Conservation (phyloP, 2,329 filamentous ascomycete species). For the Hypoxylon sp. region DNA sequence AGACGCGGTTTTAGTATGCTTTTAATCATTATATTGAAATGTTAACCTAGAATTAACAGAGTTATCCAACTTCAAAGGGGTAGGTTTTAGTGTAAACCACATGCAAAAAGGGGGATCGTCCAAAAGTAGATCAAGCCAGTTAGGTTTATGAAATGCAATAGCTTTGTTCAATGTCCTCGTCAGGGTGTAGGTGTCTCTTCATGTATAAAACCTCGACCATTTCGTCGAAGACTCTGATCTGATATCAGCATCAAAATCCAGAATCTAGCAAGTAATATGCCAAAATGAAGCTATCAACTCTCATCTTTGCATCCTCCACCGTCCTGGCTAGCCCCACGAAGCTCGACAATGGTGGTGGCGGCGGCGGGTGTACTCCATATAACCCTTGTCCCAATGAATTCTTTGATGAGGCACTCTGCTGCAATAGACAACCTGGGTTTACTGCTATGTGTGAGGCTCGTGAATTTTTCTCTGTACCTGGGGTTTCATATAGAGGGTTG, state of each 20-base stretch:
- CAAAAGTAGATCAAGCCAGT: too few species aligned
- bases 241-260: conserved; percentile 29
- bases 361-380: conserved; percentile 45
- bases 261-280: conserved; percentile 30
- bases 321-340: conserved; percentile 39
- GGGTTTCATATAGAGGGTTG: too few species aligned
- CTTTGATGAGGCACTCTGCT: too few species aligned
- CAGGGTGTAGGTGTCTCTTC: conserved; percentile 15
- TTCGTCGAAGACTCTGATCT: conserved; percentile 24
- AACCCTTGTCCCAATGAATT: conserved; percentile 51
- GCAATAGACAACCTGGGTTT: too few species aligned
- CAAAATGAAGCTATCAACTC: conserved; percentile 44
- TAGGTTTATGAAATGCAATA: conserved; percentile 40
- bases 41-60: too few species aligned
- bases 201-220: conserved; percentile 32
- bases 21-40: too few species aligned
- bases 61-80: too few species aligned
- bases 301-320: conserved; percentile 41
- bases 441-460: too few species aligned
- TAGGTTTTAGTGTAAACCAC: too few species aligned
- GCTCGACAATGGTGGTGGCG: conserved; percentile 16
- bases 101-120: too few species aligned
- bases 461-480: too few species aligned
- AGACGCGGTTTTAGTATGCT: too few species aligned
- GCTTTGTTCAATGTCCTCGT: conserved; percentile 17